Percentiles rank a stretch among this genome's conserved stretches.
Conservation (phyloP, 352 stramenopile species). For the Phytophthora chlamydospora region DNA sequence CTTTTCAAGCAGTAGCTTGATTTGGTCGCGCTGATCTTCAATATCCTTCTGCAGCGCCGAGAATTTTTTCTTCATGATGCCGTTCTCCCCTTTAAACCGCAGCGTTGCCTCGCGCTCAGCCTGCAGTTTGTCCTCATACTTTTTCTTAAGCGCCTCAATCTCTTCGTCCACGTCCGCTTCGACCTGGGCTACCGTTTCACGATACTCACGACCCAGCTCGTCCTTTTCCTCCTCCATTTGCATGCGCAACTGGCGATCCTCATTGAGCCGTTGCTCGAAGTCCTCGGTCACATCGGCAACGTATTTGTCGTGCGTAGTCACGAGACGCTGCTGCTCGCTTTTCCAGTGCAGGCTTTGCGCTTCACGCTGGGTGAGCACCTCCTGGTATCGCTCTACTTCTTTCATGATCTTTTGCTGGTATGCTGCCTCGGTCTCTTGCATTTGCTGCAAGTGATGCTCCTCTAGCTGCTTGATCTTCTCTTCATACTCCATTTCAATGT, state of each 20-base stretch:
- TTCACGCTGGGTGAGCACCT: conserved; percentile 86
- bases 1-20: conserved; percentile 88
- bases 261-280: conserved; percentile 90
- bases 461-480: conserved; percentile 93
- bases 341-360: conserved; percentile 79
- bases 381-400: conserved; percentile 92
- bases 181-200: conserved; percentile 75
- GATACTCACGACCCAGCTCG: conserved; percentile 77
- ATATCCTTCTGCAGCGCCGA: conserved; percentile 91
- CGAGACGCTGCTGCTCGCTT: conserved; percentile 64
- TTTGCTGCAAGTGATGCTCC: conserved; percentile 89
- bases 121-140: conserved; percentile 89
- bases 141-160: conserved; percentile 86
- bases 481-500: conserved; percentile 93
- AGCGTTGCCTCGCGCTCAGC: conserved; percentile 88
- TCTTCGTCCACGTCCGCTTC: conserved; percentile 90
- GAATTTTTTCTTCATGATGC: conserved; percentile 95
- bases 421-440: conserved; percentile 90
- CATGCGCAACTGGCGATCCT: conserved; percentile 77
- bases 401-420: conserved; percentile 95
- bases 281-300: conserved; percentile 91
- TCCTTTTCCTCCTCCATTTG: conserved; percentile 91
- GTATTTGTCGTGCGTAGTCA: conserved; percentile 80
- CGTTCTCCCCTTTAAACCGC: conserved; percentile 93
- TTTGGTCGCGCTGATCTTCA: conserved; percentile 91